A percentile compares a stretch with the other conserved stretches of the same genome.
These are phyloP conservation scores for Epithemia pelagica DNA, from an alignment of 108 stramenopile genomes.

Conservation along the genomic window DNA sequence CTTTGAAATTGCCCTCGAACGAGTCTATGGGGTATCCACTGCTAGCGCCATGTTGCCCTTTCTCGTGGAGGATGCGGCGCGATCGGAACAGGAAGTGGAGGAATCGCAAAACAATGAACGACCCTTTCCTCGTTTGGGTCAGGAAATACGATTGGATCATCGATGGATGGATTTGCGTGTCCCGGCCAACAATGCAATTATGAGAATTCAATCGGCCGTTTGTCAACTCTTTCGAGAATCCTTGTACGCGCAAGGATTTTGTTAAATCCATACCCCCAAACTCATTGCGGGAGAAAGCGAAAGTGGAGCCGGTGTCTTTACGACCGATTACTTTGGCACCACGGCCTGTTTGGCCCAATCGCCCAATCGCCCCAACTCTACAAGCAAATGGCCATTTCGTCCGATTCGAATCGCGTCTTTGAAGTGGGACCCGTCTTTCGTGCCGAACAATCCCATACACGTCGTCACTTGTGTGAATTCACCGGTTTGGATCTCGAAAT, in stretches of 20 bases:
- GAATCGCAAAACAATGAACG: slow-evolving; percentile 87
- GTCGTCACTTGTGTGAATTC: slow-evolving; percentile 95
- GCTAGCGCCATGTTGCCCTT: slow-evolving; percentile 87
- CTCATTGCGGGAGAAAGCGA: slow-evolving; percentile 94
- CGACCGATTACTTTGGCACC: slow-evolving; percentile 93
- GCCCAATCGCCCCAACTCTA: slow-evolving; percentile 96
- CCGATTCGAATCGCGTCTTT: slow-evolving; percentile 88
- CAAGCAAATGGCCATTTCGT: slow-evolving; percentile 98
- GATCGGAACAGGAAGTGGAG: slow-evolving; percentile 87
- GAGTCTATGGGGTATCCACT: slow-evolving; percentile 83
- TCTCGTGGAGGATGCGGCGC: slow-evolving; percentile 90
- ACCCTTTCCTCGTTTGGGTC: slow-evolving; percentile 90
- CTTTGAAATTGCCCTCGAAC: slow-evolving; percentile 77
- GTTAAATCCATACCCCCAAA: slow-evolving; percentile 95
- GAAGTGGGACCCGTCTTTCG: slow-evolving; percentile 97
- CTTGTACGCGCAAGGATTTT: slow-evolving; percentile 85
- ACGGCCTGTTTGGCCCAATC: slow-evolving; percentile 96
- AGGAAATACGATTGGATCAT: slow-evolving; percentile 87
- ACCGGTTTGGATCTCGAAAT: slow-evolving; percentile 96
- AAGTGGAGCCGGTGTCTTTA: slow-evolving; percentile 94
- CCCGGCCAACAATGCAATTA: slow-evolving; percentile 95
- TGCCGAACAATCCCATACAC: slow-evolving; percentile 93
- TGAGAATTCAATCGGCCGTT: slow-evolving; percentile 85
- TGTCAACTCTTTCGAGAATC: slow-evolving; percentile 90
- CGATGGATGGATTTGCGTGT: slow-evolving; percentile 94